Evolutionary conservation across 129 eudicot species (phyloP), one percentile per base, ranked within the genome.

Genomic region (Flaveria ramosissima): DNA sequence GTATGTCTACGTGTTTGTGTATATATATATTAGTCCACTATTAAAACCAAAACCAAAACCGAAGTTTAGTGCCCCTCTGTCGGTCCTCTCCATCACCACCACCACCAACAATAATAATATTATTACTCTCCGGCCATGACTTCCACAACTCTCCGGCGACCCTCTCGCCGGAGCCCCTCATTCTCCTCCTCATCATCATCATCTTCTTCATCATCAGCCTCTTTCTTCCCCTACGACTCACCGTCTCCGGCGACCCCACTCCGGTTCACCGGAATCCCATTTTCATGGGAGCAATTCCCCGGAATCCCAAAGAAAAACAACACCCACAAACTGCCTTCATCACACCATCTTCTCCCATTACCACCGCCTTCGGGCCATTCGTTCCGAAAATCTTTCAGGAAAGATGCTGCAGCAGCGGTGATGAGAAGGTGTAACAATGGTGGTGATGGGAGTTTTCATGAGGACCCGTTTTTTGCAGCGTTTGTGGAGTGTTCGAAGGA

Each of bases 221-320:
- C 41, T 72, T 68, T 68, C 52, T 26, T 45, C 48, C 48, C 9
- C 2, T 2, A 45, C 12, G 48, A 9, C 14, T 45, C 56, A 4
- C 7, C 56, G 14, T 53, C 60, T 53, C 60, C 26, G 71, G 84
- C 3, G 65, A 90, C 48, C 39, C 63, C 56, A 73, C 85, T 16
- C 59, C 86, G 65, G 72, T 88, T 12, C 41, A 51, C 32, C 71
- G 71, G 94, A 16, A 77, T 84, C 53, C 97, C 97, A 14, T 91
- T 91, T 48, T 85, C 95, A 1, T 91, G 97, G 97, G 97, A 91
- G 68, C 65, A 84, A 81, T 66, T 85, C 50, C 97, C 97, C 46
- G 97, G 97, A 45, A 91, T 88, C 7, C 94, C 97, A 4, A 88
- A 88, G 65, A 76, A 67, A 20, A 70, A 70, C 19, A 8, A 70